Evolutionary conservation across 139 green algal genomes (phyloP), one percentile per base, ranked within the genome.

Genomic region (Mesostigma viride): DNA sequence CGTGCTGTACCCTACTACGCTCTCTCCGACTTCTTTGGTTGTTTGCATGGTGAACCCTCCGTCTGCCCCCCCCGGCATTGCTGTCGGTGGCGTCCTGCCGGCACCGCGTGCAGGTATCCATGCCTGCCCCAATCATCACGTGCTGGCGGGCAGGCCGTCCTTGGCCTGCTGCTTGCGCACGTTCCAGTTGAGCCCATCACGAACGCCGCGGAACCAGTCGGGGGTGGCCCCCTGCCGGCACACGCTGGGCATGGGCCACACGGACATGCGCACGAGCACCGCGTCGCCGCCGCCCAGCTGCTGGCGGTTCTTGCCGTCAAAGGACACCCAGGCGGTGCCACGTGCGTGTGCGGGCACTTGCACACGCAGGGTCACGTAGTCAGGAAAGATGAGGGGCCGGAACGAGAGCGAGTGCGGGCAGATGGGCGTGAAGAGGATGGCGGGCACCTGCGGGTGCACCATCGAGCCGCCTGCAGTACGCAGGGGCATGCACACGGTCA

Each of bases 401-500:
- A 98, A 98, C 62, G 82, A 91, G 5, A 98, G 86, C 24, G 86
- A 94, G 81, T 98, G 92, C 0, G 91, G 91, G 76, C 92, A 97
- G 67, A 97, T 90, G 47, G 92, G 91, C 20, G 71, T 77, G 32
- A 77, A 68, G 22, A 77, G 46, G 30, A 80, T 67, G 30, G 48
- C 68, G 3, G 74, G 64, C 31, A 76, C 69, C 36, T 47, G 36
- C 3, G 72, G 72, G 36, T 75, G 68, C 6, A 80, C 74, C 63
- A 80, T 73, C 22, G 74, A 76, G 8, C 74, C 74, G 44, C 74
- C 74, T 17, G 74, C n/a, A n/a, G n/a, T n/a, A n/a, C n/a, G n/a
- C n/a, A n/a, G n/a, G n/a, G n/a, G n/a, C n/a, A n/a, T n/a, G n/a
- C n/a, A n/a, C n/a, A n/a, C n/a, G n/a, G n/a, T n/a, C n/a, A n/a